These are phyloP conservation scores for Trichoderma sp. DNA, from an alignment of 2,329 filamentous ascomycete genomes.

Conservation along the genomic window DNA sequence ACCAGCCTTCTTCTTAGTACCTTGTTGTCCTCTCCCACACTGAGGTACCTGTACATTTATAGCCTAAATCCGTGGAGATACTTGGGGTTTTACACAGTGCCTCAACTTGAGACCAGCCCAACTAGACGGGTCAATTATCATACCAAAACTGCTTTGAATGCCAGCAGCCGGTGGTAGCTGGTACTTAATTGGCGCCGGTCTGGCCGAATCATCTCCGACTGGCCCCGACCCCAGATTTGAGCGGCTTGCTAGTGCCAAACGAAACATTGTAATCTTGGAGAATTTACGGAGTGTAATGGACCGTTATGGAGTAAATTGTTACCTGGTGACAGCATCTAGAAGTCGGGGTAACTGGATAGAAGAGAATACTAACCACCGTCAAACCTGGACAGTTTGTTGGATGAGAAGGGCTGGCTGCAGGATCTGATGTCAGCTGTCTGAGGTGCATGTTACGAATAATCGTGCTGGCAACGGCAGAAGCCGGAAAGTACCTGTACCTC, in stretches of 20 bases:
- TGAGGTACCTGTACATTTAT: background rate
- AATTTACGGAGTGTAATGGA: background rate
- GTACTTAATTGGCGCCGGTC: background rate
- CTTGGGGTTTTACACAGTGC: background rate
- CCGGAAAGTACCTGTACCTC: background rate
- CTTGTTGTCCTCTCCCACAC: too few relatives aligned
- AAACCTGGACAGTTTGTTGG: too few relatives aligned
- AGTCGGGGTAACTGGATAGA: background rate
- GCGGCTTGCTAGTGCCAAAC: background rate
- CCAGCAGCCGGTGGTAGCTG: background rate
- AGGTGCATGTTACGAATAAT: background rate
- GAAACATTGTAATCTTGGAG: background rate
- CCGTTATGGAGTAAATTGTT: background rate
- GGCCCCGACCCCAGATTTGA: conserved; percentile 7
- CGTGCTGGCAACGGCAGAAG: background rate
- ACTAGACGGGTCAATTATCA: background rate
- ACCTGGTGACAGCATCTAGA: background rate
- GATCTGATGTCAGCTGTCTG: conserved; percentile 20
- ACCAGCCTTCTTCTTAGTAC: background rate
- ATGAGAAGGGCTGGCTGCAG: background rate
- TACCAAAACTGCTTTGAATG: background rate
- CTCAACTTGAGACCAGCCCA: too few relatives aligned
- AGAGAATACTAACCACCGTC: background rate
- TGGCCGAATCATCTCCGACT: conserved; percentile 7
- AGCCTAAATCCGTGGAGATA: background rate